Conservation (phyloP, 768 basidiomycete genomes). For the Megacollybia marginata region DNA sequence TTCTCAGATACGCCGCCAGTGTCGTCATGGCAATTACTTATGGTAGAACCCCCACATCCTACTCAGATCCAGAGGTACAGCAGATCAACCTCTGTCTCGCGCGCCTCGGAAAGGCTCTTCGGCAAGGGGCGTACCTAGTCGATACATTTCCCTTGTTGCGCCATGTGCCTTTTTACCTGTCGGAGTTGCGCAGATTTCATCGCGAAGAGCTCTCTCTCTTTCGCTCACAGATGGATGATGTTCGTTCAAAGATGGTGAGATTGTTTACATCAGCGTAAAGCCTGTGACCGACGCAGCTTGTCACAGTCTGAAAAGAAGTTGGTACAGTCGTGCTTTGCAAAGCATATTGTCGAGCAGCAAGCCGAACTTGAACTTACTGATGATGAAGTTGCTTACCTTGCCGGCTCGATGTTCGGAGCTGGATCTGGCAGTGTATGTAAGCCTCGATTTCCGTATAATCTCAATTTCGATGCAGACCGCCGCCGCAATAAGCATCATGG, state of each 20-base stretch:
- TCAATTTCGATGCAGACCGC: conserved; percentile 28
- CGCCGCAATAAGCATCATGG: conserved; percentile 44
- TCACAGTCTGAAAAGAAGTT: conserved; percentile 20
- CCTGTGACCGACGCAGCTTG: no score
- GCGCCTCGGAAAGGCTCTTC: conserved; percentile 33
- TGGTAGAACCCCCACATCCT: conserved; percentile 29
- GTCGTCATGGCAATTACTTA: conserved; percentile 47
- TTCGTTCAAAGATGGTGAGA: conserved; percentile 38
- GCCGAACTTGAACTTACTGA: conserved; percentile 43
- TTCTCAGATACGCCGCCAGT: conserved; percentile 36
- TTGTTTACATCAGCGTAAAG: not conserved
- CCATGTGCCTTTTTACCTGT: conserved; percentile 56
- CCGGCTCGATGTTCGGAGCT: conserved; percentile 58
- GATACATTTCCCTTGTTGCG: conserved; percentile 39
- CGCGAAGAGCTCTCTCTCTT: conserved; percentile 47
- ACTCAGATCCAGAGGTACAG: conserved; percentile 36
- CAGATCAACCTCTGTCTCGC: conserved; percentile 38
- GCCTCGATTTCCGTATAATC: not conserved
- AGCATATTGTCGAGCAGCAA: conserved; percentile 52
- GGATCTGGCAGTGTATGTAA: conserved; percentile 48
- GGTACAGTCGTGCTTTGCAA: conserved; percentile 41
- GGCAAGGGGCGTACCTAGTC: conserved; percentile 37
- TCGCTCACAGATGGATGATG: conserved; percentile 39
- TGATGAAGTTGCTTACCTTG: conserved; percentile 54
- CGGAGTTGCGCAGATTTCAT: conserved; percentile 47